Evolutionary conservation across 1,284 basidiomycete species (phyloP).

Genomic region (Sporisorium sorghi): DNA sequence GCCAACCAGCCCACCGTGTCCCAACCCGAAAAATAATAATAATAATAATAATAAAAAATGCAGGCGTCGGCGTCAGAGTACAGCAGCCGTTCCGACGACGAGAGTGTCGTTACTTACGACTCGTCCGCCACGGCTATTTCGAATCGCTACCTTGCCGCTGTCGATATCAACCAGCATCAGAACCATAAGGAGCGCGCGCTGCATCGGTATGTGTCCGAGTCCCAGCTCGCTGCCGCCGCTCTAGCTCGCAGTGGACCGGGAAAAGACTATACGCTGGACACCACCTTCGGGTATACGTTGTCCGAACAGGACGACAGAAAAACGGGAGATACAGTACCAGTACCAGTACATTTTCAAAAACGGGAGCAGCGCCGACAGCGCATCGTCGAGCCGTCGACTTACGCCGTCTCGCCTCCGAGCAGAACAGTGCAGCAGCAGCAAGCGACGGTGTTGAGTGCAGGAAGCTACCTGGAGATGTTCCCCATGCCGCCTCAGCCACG

Average conservation of each 20-base stretch:
- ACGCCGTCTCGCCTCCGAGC: neutral
- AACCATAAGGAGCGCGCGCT: neutral
- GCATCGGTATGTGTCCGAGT: neutral
- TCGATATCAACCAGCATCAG: too few relatives aligned
- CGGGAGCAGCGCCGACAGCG: neutral
- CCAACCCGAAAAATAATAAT: too few relatives aligned
- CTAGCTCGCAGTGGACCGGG: too few relatives aligned
- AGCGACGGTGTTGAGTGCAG: neutral
- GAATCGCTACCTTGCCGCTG: neutral
- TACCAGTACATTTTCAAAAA: too few relatives aligned
- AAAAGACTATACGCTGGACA: neutral
- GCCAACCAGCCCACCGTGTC: too few relatives aligned
- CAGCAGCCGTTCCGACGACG: slow-evolving; percentile 15
- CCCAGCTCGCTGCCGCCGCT: neutral
- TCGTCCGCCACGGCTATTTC: slow-evolving; percentile 15
- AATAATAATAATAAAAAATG: too few relatives aligned
- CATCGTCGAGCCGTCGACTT: neutral
- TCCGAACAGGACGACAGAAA: too few relatives aligned
- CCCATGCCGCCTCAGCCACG: slow-evolving; percentile 14
- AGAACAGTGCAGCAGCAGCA: neutral
- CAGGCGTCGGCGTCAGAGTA: neutral
- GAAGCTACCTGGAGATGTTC: slow-evolving; percentile 6
- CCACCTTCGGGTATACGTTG: too few relatives aligned
- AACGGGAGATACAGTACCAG: too few relatives aligned
- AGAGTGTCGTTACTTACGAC: slow-evolving; percentile 15